Conservation (phyloP, 2,329 filamentous ascomycete species). For the Aspergillus fumigatiaffinis region DNA sequence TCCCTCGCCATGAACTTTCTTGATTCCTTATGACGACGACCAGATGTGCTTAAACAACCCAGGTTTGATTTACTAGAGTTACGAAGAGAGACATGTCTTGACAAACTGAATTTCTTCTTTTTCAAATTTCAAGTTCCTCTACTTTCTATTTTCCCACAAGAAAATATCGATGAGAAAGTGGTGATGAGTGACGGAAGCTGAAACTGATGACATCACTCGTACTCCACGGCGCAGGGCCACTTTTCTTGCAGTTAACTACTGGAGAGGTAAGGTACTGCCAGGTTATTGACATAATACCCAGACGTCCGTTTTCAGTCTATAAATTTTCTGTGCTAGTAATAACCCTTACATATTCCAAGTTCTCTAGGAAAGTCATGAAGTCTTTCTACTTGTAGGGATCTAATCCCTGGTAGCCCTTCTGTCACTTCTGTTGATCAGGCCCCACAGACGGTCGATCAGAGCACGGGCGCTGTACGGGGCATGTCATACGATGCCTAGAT, state of each 20-base stretch:
- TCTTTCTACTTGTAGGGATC: neutral
- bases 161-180: neutral
- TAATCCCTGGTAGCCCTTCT: neutral
- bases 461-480: slow-evolving; percentile 4
- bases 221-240: neutral
- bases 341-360: no score
- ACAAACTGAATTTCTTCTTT: neutral
- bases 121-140: neutral
- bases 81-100: neutral
- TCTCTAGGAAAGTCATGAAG: neutral
- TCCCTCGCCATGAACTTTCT: neutral
- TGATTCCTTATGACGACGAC: neutral
- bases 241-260: neutral
- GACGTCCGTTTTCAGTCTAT: neutral
- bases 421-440: neutral
- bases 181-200: neutral
- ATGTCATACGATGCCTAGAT: neutral
- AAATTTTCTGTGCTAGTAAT: neutral
- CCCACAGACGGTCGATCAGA: slow-evolving; percentile 10
- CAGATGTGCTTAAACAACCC: no score
- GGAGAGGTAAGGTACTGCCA: neutral
- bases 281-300: neutral
- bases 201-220: neutral
- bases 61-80: neutral
- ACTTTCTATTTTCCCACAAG: neutral